Base-by-base conservation (phyloP, 2,329 filamentous ascomycete species). In the Fusarium lateritium region DNA sequence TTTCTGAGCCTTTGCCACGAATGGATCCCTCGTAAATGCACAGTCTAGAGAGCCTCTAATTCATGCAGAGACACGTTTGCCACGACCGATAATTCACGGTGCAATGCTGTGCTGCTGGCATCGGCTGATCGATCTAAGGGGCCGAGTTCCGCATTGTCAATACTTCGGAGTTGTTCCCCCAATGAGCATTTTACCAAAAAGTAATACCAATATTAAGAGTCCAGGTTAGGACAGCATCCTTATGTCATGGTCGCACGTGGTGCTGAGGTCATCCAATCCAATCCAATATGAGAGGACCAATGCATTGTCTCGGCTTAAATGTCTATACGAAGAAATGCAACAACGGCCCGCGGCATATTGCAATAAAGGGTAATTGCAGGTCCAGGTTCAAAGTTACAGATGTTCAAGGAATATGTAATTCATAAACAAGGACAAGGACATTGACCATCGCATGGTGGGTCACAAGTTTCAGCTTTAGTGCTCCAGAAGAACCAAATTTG, bases 201-300 rank as follows among this genome's bases (percentile, higher is more conserved):
- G 7, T 50, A 46, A 42, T 49, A 6, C 39, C 28, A 39, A 26
- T 46, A 34, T 11, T 46, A 65, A 43, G 36, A n/a, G 52, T 59
- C 53, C 43, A 59, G 52, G 42, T 39, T 40, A 55, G 15, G n/a
- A 19, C 5, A 19, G 31, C 14, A 31, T 31, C 34, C 2, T 31
- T 17, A 31, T 42, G 33, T 26, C 49, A 39, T 17, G 28, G 38
- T 56, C 49, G 31, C 43, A 33, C 53, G 38, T 62, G 42, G 15
- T 10, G 61, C 36, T 53, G 58, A 65, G 60, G 26, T 26, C 52
- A 50, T 47, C 40, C 50, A 36, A 45, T 43, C 42, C 22, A 36
- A 50, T 47, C 40, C 50, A 36, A 45, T 43, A 46, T 26, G 40
- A 21, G 22, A 40, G 53, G 11, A 44, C 7, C 10, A 13, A 14